A percentile compares a stretch with the other conserved stretches of the same genome.
These are phyloP conservation scores for Piper longum DNA, from an alignment of 164 flowering plant species.

Conservation along the genomic window DNA sequence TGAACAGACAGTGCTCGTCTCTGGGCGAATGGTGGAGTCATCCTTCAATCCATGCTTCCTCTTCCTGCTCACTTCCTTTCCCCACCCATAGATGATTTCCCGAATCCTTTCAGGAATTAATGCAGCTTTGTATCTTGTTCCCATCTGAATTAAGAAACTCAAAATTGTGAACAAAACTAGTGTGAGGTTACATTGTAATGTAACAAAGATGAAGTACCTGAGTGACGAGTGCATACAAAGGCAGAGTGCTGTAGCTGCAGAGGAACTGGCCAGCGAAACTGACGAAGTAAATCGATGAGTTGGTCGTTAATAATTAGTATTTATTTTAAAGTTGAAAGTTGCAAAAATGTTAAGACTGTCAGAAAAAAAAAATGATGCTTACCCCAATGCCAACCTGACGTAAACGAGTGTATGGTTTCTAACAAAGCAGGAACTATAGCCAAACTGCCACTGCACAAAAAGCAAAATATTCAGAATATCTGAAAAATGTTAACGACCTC, in stretches of 20 bases:
- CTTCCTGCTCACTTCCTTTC: constrained; percentile 62
- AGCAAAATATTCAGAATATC: not conserved
- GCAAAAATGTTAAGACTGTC: not conserved
- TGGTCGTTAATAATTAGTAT: not conserved
- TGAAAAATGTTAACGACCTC: not conserved
- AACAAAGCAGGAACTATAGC: constrained; percentile 86
- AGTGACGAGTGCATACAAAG: constrained; percentile 89
- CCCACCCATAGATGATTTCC: constrained; percentile 90
- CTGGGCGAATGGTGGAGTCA: constrained; percentile 69
- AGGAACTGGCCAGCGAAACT: constrained; percentile 71
- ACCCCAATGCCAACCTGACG: constrained; percentile 74
- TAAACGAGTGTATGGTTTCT: constrained; percentile 67
- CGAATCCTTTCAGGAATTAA: constrained; percentile 80
- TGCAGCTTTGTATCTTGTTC: constrained; percentile 96
- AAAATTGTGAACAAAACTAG: too few species aligned
- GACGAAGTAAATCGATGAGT: constrained; percentile 3
- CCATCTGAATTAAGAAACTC: constrained; percentile 48
- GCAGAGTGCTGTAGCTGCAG: constrained; percentile 98
- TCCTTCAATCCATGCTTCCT: constrained; percentile 38
- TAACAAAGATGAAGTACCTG: constrained; percentile 40
- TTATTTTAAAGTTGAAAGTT: not conserved
- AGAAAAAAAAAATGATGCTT: constrained; percentile 8
- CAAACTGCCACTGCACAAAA: constrained; percentile 85
- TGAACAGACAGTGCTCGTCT: constrained; percentile 77
- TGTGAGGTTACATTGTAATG: too few species aligned